phyloP scores from a whole-genome alignment of 345 rosid genomes.

The Eucalyptus sp. region DNA sequence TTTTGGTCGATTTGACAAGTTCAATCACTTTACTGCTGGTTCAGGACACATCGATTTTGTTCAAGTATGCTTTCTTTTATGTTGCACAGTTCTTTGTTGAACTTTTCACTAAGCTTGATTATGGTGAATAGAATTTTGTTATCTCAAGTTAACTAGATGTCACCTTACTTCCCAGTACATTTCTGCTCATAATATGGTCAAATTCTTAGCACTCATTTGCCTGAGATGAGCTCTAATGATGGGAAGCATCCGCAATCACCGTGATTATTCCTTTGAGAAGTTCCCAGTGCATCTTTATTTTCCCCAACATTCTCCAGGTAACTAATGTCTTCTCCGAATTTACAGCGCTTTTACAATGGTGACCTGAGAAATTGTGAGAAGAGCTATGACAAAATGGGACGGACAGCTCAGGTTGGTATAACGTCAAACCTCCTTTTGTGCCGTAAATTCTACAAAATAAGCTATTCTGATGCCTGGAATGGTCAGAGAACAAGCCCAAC shows the following conservation, averaged over 20 bases:
- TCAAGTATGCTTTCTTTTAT: constrained; percentile 37
- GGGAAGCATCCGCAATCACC: background rate
- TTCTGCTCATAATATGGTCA: background rate
- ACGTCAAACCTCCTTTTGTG: background rate
- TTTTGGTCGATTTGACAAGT: constrained; percentile 62
- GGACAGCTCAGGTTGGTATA: constrained; percentile 68
- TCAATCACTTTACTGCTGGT: constrained; percentile 54
- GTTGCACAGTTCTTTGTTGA: background rate
- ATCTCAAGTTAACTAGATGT: background rate
- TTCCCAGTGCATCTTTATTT: background rate
- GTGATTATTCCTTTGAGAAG: background rate
- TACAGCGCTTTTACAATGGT: constrained; percentile 68
- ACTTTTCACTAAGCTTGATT: background rate
- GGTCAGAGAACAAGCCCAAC: background rate
- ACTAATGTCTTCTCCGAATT: background rate
- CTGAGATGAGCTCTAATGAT: background rate
- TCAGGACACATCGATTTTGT: constrained; percentile 50
- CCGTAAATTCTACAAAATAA: background rate
- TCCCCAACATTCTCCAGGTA: background rate
- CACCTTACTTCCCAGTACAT: background rate
- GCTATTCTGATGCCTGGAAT: background rate
- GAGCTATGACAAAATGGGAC: constrained; percentile 83
- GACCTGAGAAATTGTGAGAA: constrained; percentile 67
- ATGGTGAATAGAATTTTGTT: background rate
- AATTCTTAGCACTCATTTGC: background rate